Conservation (phyloP, 495 filamentous ascomycete species). For the Letharia columbiana region DNA sequence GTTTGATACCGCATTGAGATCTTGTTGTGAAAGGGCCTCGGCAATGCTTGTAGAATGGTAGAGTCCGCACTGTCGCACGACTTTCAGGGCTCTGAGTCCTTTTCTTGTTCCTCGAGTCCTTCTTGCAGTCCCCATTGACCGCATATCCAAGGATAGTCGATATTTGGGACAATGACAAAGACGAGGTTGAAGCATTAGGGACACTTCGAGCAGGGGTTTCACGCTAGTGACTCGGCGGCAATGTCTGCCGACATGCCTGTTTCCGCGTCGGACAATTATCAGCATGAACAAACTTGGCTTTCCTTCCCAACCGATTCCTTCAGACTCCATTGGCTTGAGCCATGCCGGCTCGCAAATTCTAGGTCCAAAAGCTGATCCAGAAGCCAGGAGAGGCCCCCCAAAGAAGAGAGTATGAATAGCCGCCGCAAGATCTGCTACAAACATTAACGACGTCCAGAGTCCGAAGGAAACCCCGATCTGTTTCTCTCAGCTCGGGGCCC, state of each 20-base stretch:
- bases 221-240: not conserved
- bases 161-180: not conserved
- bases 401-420: not conserved
- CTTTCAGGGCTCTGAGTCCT: not conserved
- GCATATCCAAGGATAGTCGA: not conserved
- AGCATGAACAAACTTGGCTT: not conserved
- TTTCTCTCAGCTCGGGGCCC: not conserved
- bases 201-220: not conserved
- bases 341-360: not conserved
- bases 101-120: not conserved
- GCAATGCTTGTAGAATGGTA: not conserved
- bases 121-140: not conserved
- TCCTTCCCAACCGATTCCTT: not conserved
- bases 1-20: not conserved
- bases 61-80: not conserved
- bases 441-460: not conserved
- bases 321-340: not conserved
- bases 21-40: not conserved
- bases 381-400: not conserved
- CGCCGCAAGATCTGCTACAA: not conserved
- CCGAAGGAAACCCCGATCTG: not conserved
- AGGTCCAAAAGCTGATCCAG: not conserved
- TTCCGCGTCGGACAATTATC: not conserved
- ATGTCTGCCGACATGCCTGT: not conserved
- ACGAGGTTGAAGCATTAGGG: not conserved